Conservation (phyloP, 495 filamentous ascomycete species). For the Cryomyces minteri region DNA sequence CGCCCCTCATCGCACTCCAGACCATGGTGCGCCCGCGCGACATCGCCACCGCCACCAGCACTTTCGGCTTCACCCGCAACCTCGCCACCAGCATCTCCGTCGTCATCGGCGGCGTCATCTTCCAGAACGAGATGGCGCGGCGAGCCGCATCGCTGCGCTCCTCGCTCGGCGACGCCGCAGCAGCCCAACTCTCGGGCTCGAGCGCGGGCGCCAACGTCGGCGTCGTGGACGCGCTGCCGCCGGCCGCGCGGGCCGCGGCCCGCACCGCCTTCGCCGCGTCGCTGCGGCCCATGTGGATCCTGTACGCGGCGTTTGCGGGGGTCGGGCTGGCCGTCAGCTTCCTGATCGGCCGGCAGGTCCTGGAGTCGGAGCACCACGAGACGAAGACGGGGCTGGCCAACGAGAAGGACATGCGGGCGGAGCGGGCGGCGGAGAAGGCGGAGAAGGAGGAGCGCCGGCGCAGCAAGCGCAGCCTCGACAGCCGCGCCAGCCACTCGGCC, state of each 20-base stretch:
- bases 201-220: slow-evolving; percentile 26
- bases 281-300: slow-evolving; percentile 28
- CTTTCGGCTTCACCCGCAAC: slow-evolving; percentile 56
- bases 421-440: slow-evolving; percentile 9
- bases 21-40: slow-evolving; percentile 47
- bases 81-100: slow-evolving; percentile 53
- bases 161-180: slow-evolving; percentile 15
- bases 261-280: slow-evolving; percentile 22
- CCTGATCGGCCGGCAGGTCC: slow-evolving; percentile 20
- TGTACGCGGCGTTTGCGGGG: slow-evolving; percentile 22
- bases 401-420: slow-evolving; percentile 15
- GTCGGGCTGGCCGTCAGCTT: slow-evolving; percentile 19
- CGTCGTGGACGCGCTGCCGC: slow-evolving; percentile 20
- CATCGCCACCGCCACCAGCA: slow-evolving; percentile 59
- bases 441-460: slow-evolving; percentile 5
- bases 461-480: neutral
- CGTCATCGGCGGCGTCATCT: slow-evolving; percentile 66
- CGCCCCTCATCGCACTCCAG: slow-evolving; percentile 66
- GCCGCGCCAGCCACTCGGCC: neutral
- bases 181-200: slow-evolving; percentile 20
- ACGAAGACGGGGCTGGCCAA: slow-evolving; percentile 22
- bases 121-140: slow-evolving; percentile 38
- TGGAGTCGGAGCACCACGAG: slow-evolving; percentile 17
- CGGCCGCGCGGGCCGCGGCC: slow-evolving; percentile 14
- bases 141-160: slow-evolving; percentile 3